Evolutionary conservation across 441 rosid species (phyloP).

Genomic region (Brassica hybrid): DNA sequence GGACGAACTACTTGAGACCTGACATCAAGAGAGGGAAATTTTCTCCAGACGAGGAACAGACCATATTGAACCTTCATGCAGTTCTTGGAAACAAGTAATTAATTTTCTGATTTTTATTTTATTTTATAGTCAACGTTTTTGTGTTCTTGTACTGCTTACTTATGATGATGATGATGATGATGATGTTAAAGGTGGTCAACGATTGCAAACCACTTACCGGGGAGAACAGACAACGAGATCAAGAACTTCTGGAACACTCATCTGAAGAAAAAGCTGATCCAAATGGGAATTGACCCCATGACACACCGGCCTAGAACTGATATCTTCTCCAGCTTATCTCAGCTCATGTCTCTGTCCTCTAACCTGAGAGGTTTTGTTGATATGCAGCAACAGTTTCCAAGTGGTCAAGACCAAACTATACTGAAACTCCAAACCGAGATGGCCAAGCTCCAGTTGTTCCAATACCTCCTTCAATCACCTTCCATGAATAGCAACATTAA

Average conservation of each 20-base stretch:
- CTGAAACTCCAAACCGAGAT: constrained; percentile 57
- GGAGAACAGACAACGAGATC: constrained; percentile 69
- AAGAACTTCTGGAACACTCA: constrained; percentile 75
- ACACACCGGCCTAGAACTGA: constrained; percentile 66
- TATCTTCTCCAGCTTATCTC: constrained; percentile 64
- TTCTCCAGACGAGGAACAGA: constrained; percentile 64
- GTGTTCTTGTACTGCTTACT: constrained; percentile 3
- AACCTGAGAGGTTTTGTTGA: constrained; percentile 62
- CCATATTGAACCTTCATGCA: constrained; percentile 69
- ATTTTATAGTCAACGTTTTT: constrained; percentile 34
- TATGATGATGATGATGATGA: not conserved
- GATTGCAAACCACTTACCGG: constrained; percentile 62
- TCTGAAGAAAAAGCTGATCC: constrained; percentile 67
- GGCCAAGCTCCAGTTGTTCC: constrained; percentile 62
- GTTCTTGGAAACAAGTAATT: constrained; percentile 73
- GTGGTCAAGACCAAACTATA: constrained; percentile 49
- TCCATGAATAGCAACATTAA: constrained; percentile 30
- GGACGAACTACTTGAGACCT: constrained; percentile 77
- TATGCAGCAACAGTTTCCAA: constrained; percentile 47
- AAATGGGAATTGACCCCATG: constrained; percentile 69
- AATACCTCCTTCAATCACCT: constrained; percentile 64
- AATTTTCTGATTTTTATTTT: constrained; percentile 29
- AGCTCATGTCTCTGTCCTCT: constrained; percentile 65
- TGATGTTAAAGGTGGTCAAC: constrained; percentile 59
- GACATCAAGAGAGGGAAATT: constrained; percentile 72